Evolutionary conservation across 768 basidiomycete genomes (phyloP).

Genomic region (Collybia sordida): DNA sequence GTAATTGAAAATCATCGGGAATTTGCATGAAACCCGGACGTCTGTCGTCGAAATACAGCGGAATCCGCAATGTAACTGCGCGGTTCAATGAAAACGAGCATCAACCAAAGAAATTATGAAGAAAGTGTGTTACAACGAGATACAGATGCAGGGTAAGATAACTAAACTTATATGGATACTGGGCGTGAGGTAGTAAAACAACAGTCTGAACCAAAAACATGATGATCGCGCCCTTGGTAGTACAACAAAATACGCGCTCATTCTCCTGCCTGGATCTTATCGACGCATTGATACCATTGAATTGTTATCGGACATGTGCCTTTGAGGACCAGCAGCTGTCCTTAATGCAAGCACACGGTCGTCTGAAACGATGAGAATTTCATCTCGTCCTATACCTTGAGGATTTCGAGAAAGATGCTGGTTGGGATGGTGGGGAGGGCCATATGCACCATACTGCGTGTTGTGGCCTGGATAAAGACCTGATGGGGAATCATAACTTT

Average conservation of each 20-base stretch:
- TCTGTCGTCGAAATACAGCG: no score
- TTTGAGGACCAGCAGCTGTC: slow-evolving; percentile 39
- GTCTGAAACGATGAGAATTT: slow-evolving; percentile 89
- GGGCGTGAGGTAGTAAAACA: slow-evolving; percentile 1
- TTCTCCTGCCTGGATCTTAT: slow-evolving; percentile 16
- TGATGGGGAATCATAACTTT: slow-evolving; percentile 17
- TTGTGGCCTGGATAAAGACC: slow-evolving; percentile 11
- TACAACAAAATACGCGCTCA: slow-evolving; percentile 2
- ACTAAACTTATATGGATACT: slow-evolving; percentile 1
- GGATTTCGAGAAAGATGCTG: slow-evolving; percentile 40
- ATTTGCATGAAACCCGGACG: no score
- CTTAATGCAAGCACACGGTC: slow-evolving; percentile 79
- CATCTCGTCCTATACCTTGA: slow-evolving; percentile 63
- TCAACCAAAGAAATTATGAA: neutral
- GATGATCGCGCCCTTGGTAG: slow-evolving; percentile 11
- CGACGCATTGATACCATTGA: slow-evolving; percentile 44
- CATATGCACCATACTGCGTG: slow-evolving; percentile 21
- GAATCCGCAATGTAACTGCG: no score
- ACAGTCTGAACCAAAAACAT: slow-evolving; percentile 6
- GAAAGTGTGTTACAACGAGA: slow-evolving; percentile 2
- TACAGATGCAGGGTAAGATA: slow-evolving; percentile 32
- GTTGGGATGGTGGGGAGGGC: slow-evolving; percentile 32
- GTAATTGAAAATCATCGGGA: no score
- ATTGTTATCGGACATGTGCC: slow-evolving; percentile 40
- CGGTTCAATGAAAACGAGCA: neutral